phyloP scores from a whole-genome alignment of 2,329 filamentous ascomycete genomes.

The Drechmeria coniospora region DNA sequence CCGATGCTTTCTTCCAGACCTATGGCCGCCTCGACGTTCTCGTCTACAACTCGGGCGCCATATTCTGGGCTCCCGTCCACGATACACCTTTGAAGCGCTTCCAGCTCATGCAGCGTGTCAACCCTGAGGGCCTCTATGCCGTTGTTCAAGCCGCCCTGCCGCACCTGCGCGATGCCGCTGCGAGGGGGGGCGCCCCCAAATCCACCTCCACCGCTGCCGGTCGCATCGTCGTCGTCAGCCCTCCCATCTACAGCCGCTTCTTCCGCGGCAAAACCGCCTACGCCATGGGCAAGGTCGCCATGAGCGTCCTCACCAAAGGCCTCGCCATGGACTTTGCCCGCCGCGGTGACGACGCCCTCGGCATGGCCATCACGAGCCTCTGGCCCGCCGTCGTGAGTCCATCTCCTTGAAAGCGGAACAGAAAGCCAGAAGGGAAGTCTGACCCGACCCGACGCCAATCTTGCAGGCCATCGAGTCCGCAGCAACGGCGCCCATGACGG shows the following conservation, averaged over 20 bases:
- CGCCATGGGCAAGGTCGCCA: conserved; percentile 62
- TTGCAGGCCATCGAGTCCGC: conserved; percentile 54
- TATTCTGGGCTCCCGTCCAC: conserved; percentile 67
- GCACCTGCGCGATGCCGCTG: conserved; percentile 28
- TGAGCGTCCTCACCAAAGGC: conserved; percentile 70
- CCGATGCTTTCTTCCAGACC: too few relatives aligned
- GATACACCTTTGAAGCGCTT: conserved; percentile 64
- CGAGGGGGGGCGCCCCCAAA: neutral
- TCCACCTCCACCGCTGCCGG: conserved; percentile 31
- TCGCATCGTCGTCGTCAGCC: conserved; percentile 63
- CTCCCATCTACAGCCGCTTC: conserved; percentile 74
- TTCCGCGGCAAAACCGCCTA: conserved; percentile 78
- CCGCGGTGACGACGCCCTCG: conserved; percentile 43
- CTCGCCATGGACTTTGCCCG: conserved; percentile 59
- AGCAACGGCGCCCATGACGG: conserved; percentile 44
- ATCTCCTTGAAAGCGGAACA: neutral
- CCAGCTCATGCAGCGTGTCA: conserved; percentile 61
- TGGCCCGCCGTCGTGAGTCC: conserved; percentile 61
- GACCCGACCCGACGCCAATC: too few relatives aligned
- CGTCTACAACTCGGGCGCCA: conserved; percentile 72
- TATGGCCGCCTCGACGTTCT: conserved; percentile 57
- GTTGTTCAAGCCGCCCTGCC: conserved; percentile 54
- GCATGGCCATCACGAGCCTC: conserved; percentile 66
- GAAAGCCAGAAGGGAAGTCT: too few relatives aligned
- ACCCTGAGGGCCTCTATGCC: conserved; percentile 61